A percentile compares a stretch with the other conserved stretches of the same genome.
Conservation (phyloP, 2,329 filamentous ascomycete genomes). For the Zymoseptoria brevis region DNA sequence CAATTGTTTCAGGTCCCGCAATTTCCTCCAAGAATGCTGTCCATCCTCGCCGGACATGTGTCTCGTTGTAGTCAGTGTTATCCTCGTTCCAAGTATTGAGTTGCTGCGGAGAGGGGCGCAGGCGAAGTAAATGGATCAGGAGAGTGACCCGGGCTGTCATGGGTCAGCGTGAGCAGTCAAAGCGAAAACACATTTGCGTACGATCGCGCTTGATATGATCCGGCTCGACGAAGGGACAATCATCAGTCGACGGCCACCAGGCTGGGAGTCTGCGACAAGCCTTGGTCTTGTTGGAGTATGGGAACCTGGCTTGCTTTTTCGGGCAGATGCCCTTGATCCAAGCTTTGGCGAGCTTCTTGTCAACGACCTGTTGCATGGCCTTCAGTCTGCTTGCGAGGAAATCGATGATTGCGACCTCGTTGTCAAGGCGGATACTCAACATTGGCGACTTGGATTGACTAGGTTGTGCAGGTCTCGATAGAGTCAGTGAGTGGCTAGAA, state of each 20-base stretch:
- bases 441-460: conserved; percentile 1
- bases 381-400: conserved; percentile 13
- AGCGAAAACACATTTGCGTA: conserved; percentile 27
- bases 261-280: conserved; percentile 40
- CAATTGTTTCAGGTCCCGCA: conserved; percentile 19
- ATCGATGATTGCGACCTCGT: conserved; percentile 5
- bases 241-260: conserved; percentile 29
- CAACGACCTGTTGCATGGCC: conserved; percentile 59
- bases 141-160: conserved; percentile 11
- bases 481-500: not conserved
- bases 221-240: conserved; percentile 62
- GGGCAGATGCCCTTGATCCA: conserved; percentile 70
- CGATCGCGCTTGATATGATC: conserved; percentile 64
- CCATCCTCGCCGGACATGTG: conserved; percentile 22
- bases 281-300: conserved; percentile 56
- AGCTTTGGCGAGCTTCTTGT: conserved; percentile 65
- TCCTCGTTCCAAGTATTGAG: conserved; percentile 23
- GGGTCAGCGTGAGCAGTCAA: conserved; percentile 5
- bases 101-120: conserved; percentile 23
- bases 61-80: conserved; percentile 15
- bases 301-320: conserved; percentile 67
- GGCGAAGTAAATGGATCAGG: conserved; percentile 23
- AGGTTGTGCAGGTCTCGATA: not conserved
- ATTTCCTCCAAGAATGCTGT: conserved; percentile 24
- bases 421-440: conserved; percentile 12